A percentile compares a stretch with the other conserved stretches of the same genome.
Evolutionary conservation across 352 stramenopile species (phyloP).

Genomic region (Phytopythium sindhum): DNA sequence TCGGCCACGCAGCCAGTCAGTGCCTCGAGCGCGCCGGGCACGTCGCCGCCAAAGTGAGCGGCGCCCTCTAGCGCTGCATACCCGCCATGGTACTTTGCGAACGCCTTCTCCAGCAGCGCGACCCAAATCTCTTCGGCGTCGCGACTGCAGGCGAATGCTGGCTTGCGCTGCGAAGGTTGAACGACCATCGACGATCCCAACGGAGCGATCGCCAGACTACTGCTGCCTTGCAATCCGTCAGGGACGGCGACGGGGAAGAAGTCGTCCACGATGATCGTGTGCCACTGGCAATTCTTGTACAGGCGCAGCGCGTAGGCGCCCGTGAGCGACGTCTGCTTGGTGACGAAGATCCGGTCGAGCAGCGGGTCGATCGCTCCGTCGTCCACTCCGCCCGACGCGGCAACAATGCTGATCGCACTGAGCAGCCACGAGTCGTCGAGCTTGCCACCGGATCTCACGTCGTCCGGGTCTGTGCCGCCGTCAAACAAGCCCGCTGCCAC

Average conservation of each 20-base stretch:
- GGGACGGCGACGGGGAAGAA: constrained; percentile 79
- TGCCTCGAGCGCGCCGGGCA: constrained; percentile 88
- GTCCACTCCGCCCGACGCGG: constrained; percentile 84
- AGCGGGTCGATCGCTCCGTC: constrained; percentile 87
- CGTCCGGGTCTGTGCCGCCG: constrained; percentile 89
- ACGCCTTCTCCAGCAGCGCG: constrained; percentile 90
- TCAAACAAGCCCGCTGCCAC: constrained; percentile 88
- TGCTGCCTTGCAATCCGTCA: background rate
- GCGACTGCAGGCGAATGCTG: constrained; percentile 83
- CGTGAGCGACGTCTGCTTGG: constrained; percentile 87
- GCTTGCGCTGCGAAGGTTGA: constrained; percentile 29
- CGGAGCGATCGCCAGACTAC: too few relatives aligned
- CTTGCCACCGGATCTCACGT: constrained; percentile 69
- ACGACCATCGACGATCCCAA: background rate
- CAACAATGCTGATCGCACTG: constrained; percentile 89
- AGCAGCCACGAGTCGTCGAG: constrained; percentile 90
- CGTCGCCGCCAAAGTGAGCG: constrained; percentile 50
- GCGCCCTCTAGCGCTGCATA: constrained; percentile 78
- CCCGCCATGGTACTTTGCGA: constrained; percentile 90
- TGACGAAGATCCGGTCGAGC: constrained; percentile 89
- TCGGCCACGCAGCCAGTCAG: constrained; percentile 88
- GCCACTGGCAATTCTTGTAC: constrained; percentile 92
- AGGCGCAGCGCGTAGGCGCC: constrained; percentile 90
- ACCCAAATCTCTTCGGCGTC: constrained; percentile 92
- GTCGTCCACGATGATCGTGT: constrained; percentile 92